Conservation (phyloP, 2,329 filamentous ascomycete genomes). For the Neonectria faginata region DNA sequence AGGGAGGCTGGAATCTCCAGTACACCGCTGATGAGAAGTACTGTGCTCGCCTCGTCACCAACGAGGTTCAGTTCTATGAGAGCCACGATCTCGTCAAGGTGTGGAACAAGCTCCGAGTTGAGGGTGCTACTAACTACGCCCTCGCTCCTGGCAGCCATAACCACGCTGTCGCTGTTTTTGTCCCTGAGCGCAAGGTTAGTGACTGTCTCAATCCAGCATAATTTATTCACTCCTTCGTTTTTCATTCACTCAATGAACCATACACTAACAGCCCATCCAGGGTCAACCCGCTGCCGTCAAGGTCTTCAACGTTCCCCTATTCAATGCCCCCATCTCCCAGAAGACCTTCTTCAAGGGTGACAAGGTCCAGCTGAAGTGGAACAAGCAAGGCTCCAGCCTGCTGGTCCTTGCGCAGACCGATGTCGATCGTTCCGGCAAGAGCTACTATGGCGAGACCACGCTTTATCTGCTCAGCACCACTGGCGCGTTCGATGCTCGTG, state of each 20-base stretch:
- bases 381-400: slow-evolving; percentile 87
- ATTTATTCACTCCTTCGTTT: neutral
- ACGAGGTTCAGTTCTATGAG: slow-evolving; percentile 97
- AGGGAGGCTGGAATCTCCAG: slow-evolving; percentile 96
- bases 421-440: slow-evolving; percentile 98
- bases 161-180: slow-evolving; percentile 92
- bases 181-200: slow-evolving; percentile 91
- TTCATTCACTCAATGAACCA: neutral
- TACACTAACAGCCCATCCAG: slow-evolving; percentile 57
- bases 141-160: slow-evolving; percentile 85
- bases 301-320: slow-evolving; percentile 92
- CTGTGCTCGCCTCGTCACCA: slow-evolving; percentile 93
- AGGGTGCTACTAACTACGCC: slow-evolving; percentile 90
- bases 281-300: slow-evolving; percentile 94
- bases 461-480: slow-evolving; percentile 94
- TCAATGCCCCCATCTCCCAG: slow-evolving; percentile 85
- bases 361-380: slow-evolving; percentile 99
- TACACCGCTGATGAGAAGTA: slow-evolving; percentile 94
- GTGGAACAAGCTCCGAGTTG: slow-evolving; percentile 95
- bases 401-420: slow-evolving; percentile 98
- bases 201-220: neutral
- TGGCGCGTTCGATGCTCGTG: slow-evolving; percentile 90
- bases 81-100: slow-evolving; percentile 86
- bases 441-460: slow-evolving; percentile 98
- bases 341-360: slow-evolving; percentile 99